These are phyloP conservation scores for Phytophthora palmivora DNA, from an alignment of 352 stramenopile species.

Conservation along the genomic window DNA sequence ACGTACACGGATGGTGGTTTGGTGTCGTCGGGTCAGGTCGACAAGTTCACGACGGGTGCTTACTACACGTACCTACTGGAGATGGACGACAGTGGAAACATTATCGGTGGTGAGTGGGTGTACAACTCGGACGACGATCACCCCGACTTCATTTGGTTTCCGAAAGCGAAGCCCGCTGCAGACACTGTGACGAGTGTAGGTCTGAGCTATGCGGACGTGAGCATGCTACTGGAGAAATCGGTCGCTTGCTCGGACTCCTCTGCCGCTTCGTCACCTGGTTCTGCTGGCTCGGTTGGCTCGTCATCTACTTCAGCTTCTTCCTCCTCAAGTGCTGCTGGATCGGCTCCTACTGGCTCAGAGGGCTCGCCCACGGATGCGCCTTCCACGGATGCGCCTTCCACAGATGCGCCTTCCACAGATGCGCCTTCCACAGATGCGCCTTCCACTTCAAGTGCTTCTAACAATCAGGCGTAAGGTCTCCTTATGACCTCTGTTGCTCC, in stretches of 20 bases:
- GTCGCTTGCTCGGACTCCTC: slow-evolving; percentile 3
- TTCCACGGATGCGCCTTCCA: too few species aligned
- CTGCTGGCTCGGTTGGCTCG: too few species aligned
- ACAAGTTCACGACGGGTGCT: slow-evolving; percentile 23
- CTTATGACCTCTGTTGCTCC: too few species aligned
- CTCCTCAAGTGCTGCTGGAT: neutral
- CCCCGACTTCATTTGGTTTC: slow-evolving; percentile 41
- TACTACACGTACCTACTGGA: slow-evolving; percentile 41
- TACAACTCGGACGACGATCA: slow-evolving; percentile 32
- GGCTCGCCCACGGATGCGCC: too few species aligned
- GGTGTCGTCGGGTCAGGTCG: slow-evolving; percentile 21
- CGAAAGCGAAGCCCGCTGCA: slow-evolving; percentile 12
- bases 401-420: too few species aligned
- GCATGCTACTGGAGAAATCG: slow-evolving; percentile 20
- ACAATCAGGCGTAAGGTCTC: too few species aligned
- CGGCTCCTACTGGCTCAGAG: too few species aligned
- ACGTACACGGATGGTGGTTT: slow-evolving; percentile 28
- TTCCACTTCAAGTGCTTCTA: too few species aligned
- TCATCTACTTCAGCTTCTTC: neutral
- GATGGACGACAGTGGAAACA: slow-evolving; percentile 27
- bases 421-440: too few species aligned
- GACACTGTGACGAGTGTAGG: slow-evolving; percentile 32
- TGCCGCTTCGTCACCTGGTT: too few species aligned
- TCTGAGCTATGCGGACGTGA: slow-evolving; percentile 35
- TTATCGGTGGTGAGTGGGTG: slow-evolving; percentile 43